A percentile compares a stretch with the other conserved stretches of the same genome.
phyloP scores from a whole-genome alignment of 345 rosid species.

The Camelina laxa region DNA sequence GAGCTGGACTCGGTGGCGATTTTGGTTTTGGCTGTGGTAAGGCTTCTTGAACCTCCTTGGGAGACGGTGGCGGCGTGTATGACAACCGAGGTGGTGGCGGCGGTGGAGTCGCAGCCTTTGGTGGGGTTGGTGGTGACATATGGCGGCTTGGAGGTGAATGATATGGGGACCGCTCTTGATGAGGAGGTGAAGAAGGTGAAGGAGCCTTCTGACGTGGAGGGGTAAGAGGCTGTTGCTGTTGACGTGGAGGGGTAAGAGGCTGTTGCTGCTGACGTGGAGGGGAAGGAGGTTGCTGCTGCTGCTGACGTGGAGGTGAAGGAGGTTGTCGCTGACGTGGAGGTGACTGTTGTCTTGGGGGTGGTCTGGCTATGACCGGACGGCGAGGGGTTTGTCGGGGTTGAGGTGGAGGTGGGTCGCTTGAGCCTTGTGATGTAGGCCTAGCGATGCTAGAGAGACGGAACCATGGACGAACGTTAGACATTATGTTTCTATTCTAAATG shows the following conservation, averaged over 20 bases:
- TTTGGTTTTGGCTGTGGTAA: constrained; percentile 32
- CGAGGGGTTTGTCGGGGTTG: constrained; percentile 41
- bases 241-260: constrained; percentile 18
- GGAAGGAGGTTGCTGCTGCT: neutral
- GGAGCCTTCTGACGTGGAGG: constrained; percentile 41
- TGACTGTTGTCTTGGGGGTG: constrained; percentile 21
- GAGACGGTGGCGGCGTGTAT: constrained; percentile 43
- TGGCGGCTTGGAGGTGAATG: constrained; percentile 41
- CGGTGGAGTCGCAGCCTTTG: constrained; percentile 26
- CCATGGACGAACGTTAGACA: constrained; percentile 51
- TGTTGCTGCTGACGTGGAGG: constrained; percentile 22
- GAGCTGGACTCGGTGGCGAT: constrained; percentile 48
- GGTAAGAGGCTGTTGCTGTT: constrained; percentile 22
- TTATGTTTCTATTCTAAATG: constrained; percentile 15
- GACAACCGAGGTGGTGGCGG: constrained; percentile 29
- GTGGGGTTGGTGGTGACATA: constrained; percentile 37
- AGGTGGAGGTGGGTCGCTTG: constrained; percentile 42
- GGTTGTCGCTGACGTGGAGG: constrained; percentile 35
- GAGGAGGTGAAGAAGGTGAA: constrained; percentile 38
- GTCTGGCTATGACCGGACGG: constrained; percentile 30
- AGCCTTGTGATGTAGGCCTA: constrained; percentile 44
- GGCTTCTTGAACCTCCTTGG: constrained; percentile 44
- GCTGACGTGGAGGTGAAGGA: constrained; percentile 35
- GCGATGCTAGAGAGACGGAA: constrained; percentile 47
- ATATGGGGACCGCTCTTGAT: constrained; percentile 36